phyloP scores from a whole-genome alignment of 2,329 filamentous ascomycete species.

The Polychaeton citri region DNA sequence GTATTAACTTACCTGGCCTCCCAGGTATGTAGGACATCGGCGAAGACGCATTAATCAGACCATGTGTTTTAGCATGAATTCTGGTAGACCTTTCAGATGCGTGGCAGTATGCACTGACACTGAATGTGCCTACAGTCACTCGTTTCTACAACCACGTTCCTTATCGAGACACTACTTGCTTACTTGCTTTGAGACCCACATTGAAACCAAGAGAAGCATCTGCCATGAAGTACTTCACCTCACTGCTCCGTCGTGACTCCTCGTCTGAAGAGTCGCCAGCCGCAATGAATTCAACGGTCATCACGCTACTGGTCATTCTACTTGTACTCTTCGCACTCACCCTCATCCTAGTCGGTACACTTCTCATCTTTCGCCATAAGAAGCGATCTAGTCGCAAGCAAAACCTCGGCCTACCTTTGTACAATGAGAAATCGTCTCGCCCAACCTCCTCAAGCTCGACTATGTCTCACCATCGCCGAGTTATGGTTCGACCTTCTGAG shows the following conservation, averaged over 20 bases:
- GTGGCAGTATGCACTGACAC: too few relatives aligned
- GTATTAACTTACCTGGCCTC: too few relatives aligned
- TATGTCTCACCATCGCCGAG: constrained; percentile 38
- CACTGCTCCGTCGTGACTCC: background rate
- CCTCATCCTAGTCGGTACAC: constrained; percentile 51
- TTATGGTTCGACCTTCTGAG: constrained; percentile 46
- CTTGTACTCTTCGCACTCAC: constrained; percentile 64
- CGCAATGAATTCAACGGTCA: constrained; percentile 46
- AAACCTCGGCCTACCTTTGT: constrained; percentile 51
- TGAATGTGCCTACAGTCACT: too few relatives aligned
- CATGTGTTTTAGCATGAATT: too few relatives aligned
- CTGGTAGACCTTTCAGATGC: too few relatives aligned
- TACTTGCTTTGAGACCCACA: too few relatives aligned
- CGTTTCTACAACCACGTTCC: too few relatives aligned
- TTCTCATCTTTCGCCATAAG: constrained; percentile 57
- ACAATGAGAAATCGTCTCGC: constrained; percentile 48
- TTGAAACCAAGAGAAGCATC: too few relatives aligned
- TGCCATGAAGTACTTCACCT: background rate
- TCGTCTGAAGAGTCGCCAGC: constrained; percentile 5
- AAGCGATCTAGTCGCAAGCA: constrained; percentile 36
- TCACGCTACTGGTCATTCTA: constrained; percentile 67
- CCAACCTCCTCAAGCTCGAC: constrained; percentile 28
- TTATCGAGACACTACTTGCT: too few relatives aligned
- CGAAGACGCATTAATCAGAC: too few relatives aligned
- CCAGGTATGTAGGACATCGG: too few relatives aligned